Percentiles rank a stretch among this genome's conserved stretches.
phyloP scores from a whole-genome alignment of 1,139 yeast genomes.

The Komagataea norvegica region DNA sequence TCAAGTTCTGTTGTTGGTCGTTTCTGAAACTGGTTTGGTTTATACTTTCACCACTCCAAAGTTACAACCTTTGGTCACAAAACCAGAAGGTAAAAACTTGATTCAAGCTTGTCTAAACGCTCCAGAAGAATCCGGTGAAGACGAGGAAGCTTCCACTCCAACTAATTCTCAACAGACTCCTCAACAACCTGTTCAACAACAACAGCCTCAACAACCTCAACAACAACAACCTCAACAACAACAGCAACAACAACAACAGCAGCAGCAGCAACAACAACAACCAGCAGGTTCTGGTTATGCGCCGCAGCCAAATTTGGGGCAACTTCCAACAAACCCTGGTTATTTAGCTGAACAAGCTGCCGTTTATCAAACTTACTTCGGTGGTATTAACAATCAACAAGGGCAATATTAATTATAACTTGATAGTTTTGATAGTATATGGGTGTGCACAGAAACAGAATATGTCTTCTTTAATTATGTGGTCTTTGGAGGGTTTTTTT shows the following conservation, averaged over 20 bases:
- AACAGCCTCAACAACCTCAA: slow-evolving; percentile 16
- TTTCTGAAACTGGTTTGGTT: slow-evolving; percentile 94
- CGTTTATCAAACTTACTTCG: slow-evolving; percentile 57
- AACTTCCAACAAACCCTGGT: slow-evolving; percentile 45
- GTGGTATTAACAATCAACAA: slow-evolving; percentile 47
- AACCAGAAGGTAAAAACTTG: slow-evolving; percentile 92
- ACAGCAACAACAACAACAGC: slow-evolving; percentile 17
- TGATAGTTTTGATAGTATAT: too few relatives aligned
- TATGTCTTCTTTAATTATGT: too few relatives aligned
- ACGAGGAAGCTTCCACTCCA: slow-evolving; percentile 38
- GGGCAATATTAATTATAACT: slow-evolving; percentile 35
- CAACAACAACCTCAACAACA: slow-evolving; percentile 16
- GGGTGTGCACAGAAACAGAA: too few relatives aligned
- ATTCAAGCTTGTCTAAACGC: slow-evolving; percentile 97
- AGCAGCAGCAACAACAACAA: slow-evolving; percentile 21
- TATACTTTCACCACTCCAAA: slow-evolving; percentile 99
- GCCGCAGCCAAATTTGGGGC: slow-evolving; percentile 28
- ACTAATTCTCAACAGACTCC: slow-evolving; percentile 17
- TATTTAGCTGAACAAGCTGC: slow-evolving; percentile 48
- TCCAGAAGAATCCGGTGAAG: slow-evolving; percentile 72
- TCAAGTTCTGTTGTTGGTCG: slow-evolving; percentile 88
- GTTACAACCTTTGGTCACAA: slow-evolving; percentile 94
- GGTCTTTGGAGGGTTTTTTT: too few relatives aligned
- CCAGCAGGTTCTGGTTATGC: slow-evolving; percentile 22
- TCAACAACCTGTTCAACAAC: slow-evolving; percentile 17